Base-by-base conservation (phyloP, 805 yeast genomes). In the Tetrapisispora namnaoensis region DNA sequence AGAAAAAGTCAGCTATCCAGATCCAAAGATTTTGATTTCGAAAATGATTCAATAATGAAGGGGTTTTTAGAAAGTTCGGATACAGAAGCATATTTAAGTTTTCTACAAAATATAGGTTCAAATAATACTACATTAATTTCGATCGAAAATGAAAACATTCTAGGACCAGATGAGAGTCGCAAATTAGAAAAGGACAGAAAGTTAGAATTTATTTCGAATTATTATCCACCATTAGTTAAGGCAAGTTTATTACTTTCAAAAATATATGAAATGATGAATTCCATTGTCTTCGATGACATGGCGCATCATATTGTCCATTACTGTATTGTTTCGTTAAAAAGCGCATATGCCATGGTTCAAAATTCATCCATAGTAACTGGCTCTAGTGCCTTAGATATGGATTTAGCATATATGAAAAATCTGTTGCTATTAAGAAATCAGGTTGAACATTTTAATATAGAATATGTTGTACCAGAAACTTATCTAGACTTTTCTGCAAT, bases 271-370 rank as follows among this genome's bases (percentile, higher is more conserved):
- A 70, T 89, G 57, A 77, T 91, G 36, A 82, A 83, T 54, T 80
- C 90, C 2, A 69, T 75, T 13, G 85, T 88, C 1, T 91, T 90
- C 67, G 95, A 88, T 62, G 95, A 87, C 59, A 68, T 90, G 54
- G 95, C 96, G 0, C 95, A 88, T 62, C 79, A 84, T 49, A 81
- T 88, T 46, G 85, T 91, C 4, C 96, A 86, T 60, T 76, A 83
- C 41, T 82, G 93, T 56, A 76, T 88, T 36, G 58, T 68, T 16
- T 78, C 93, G 7, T 66, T 88, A 55, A 75, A 76, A 48, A 66
- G 69, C 16, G 83, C 84, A 13, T 75, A 75, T 53, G 67, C 71
- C 4, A 57, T 77, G 22, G 76, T 27, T 11, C 28, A 32, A 35
- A 66, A 76, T n/a, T 86, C 87, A 1, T 42, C 49, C n/a, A 22